phyloP scores from a whole-genome alignment of 2,329 filamentous ascomycete genomes.

The Fusarium floridanum region DNA sequence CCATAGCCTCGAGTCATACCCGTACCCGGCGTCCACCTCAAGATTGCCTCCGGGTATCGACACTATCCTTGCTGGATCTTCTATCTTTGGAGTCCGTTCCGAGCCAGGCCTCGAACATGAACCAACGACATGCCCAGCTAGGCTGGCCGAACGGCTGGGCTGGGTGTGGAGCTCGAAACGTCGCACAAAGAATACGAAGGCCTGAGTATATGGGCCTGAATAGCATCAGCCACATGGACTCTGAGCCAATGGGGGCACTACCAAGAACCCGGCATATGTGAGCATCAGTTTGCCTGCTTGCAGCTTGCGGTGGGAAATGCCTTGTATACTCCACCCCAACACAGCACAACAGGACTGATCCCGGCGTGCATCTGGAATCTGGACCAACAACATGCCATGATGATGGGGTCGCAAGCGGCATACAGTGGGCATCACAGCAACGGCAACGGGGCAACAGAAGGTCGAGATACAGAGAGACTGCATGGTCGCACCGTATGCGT shows the following conservation, averaged over 20 bases:
- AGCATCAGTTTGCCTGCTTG: constrained; percentile 32
- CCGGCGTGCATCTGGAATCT: neutral
- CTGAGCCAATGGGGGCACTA: constrained; percentile 19
- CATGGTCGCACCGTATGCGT: constrained; percentile 31
- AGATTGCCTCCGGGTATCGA: constrained; percentile 9
- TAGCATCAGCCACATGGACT: constrained; percentile 23
- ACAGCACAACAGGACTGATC: neutral
- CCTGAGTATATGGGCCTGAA: constrained; percentile 26
- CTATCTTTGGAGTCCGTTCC: neutral
- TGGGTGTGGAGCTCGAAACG: constrained; percentile 1
- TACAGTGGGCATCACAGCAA: constrained; percentile 8
- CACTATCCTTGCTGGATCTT: constrained; percentile 1
- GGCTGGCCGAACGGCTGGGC: constrained; percentile 3
- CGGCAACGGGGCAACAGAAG: constrained; percentile 6
- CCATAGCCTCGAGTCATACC: constrained; percentile 5
- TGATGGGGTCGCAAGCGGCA: constrained; percentile 17
- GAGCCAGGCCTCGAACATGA: neutral
- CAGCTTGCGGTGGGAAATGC: constrained; percentile 22
- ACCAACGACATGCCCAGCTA: neutral
- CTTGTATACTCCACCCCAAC: constrained; percentile 27
- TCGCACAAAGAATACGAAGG: constrained; percentile 35
- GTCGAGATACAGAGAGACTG: constrained; percentile 2
- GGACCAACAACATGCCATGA: constrained; percentile 10
- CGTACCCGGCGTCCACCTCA: constrained; percentile 11
- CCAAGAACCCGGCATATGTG: constrained; percentile 14